Evolutionary conservation across 352 stramenopile species (phyloP).

Genomic region (Globisporangium mamillatum): DNA sequence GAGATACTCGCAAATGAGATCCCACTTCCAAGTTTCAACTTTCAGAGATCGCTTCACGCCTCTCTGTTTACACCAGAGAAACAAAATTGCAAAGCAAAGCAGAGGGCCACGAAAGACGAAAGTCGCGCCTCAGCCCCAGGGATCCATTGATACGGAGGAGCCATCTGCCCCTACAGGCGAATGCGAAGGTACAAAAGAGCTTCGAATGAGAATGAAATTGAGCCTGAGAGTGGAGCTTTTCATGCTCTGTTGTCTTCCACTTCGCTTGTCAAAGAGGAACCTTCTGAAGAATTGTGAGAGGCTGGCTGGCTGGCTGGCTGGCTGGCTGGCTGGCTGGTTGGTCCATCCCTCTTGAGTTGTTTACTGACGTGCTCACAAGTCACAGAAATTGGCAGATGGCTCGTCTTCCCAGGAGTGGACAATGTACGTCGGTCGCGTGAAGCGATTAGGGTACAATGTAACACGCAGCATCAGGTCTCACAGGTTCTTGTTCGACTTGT

Average conservation of each 20-base stretch:
- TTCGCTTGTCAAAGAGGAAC: not conserved
- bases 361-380: not conserved
- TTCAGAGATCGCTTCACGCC: not conserved
- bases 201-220: not conserved
- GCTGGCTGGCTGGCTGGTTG: not conserved
- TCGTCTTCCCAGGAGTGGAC: conserved; percentile 1
- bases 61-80: not conserved
- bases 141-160: not conserved
- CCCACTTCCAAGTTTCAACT: not conserved
- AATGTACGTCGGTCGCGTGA: conserved; percentile 1
- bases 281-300: not conserved
- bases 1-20: not conserved
- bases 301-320: not conserved
- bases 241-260: not conserved
- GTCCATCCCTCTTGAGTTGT: not conserved
- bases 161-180: not conserved
- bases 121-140: not conserved
- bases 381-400: not conserved
- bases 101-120: not conserved
- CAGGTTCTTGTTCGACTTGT: not conserved
- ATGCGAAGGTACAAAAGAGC: not conserved
- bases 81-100: not conserved
- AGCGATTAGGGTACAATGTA: conserved; percentile 2
- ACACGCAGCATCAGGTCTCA: not conserved
- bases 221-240: not conserved